Evolutionary conservation across 768 basidiomycete genomes (phyloP).

Genomic region (Stropharia rugosoannulata): DNA sequence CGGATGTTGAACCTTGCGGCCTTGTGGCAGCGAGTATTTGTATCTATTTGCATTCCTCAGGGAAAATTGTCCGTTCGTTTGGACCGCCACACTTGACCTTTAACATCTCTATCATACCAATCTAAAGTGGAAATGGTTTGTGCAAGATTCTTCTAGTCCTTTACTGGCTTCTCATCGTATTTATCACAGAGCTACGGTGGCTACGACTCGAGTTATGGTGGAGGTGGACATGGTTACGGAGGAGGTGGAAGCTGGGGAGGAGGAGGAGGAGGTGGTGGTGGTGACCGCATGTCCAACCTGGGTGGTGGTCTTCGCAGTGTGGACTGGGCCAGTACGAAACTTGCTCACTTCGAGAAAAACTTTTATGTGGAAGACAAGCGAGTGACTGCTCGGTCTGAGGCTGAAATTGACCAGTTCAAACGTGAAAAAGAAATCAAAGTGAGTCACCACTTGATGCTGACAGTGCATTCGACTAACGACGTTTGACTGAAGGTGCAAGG

Average conservation of each 20-base stretch:
- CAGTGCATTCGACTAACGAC: neutral
- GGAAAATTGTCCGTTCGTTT: conserved; percentile 7
- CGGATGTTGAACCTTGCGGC: conserved; percentile 1
- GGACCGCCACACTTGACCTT: conserved; percentile 1
- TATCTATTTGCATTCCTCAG: conserved; percentile 13
- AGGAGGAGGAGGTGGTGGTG: conserved; percentile 43
- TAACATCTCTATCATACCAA: conserved; percentile 8
- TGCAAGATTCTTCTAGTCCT: neutral
- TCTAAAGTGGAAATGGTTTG: conserved; percentile 13
- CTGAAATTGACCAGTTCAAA: conserved; percentile 88
- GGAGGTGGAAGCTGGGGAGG: conserved; percentile 54
- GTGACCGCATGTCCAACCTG: conserved; percentile 78
- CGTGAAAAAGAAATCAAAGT: conserved; percentile 87
- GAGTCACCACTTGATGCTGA: conserved; percentile 10
- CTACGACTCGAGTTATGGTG: conserved; percentile 41
- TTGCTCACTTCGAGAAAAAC: conserved; percentile 95
- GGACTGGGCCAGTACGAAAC: conserved; percentile 76
- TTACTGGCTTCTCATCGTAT: neutral
- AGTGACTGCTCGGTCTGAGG: conserved; percentile 72
- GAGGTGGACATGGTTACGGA: conserved; percentile 44
- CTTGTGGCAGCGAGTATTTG: conserved; percentile 22
- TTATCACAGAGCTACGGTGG: conserved; percentile 41
- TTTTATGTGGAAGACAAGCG: conserved; percentile 92
- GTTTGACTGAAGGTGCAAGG: conserved; percentile 70
- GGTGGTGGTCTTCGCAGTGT: conserved; percentile 81